phyloP scores from a whole-genome alignment of 2,329 filamentous ascomycete genomes.

The Cercospora sojina region DNA sequence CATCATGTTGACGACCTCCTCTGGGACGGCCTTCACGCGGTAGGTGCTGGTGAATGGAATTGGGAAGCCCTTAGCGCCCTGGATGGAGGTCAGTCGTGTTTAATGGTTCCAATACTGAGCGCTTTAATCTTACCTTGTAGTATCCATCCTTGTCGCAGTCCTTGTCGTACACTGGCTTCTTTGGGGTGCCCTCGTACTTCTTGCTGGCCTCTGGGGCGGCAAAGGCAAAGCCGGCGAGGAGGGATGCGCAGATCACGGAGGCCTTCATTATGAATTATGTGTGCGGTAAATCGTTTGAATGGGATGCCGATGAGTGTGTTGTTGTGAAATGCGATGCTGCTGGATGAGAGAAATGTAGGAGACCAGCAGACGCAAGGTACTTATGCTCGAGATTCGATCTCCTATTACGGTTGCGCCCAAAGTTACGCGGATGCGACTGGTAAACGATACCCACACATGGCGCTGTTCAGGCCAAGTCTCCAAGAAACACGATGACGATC shows the following conservation, averaged over 20 bases:
- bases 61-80: slow-evolving; percentile 18
- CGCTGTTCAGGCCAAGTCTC: slow-evolving; percentile 12
- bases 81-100: neutral
- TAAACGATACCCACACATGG: neutral
- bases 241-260: slow-evolving; percentile 21
- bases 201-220: slow-evolving; percentile 22
- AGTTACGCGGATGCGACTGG: neutral
- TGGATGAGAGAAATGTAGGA: neutral
- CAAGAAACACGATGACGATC: slow-evolving; percentile 16
- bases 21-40: slow-evolving; percentile 49
- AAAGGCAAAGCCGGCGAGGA: slow-evolving; percentile 22
- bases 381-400: slow-evolving; percentile 14
- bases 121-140: neutral
- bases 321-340: slow-evolving; percentile 9
- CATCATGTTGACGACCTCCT: slow-evolving; percentile 51
- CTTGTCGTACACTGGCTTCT: slow-evolving; percentile 13
- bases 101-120: neutral
- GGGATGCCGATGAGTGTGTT: slow-evolving; percentile 13
- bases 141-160: slow-evolving; percentile 14
- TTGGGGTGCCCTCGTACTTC: slow-evolving; percentile 12
- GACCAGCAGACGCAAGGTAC: slow-evolving; percentile 12
- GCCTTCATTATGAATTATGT: slow-evolving; percentile 27
- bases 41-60: slow-evolving; percentile 52
- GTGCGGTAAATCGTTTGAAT: slow-evolving; percentile 1
- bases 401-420: slow-evolving; percentile 10